A percentile compares a stretch with the other conserved stretches of the same genome.
These are phyloP conservation scores for Chytriomyces sp. DNA, from an alignment of 192 early-diverging fungal genomes.

Conservation along the genomic window DNA sequence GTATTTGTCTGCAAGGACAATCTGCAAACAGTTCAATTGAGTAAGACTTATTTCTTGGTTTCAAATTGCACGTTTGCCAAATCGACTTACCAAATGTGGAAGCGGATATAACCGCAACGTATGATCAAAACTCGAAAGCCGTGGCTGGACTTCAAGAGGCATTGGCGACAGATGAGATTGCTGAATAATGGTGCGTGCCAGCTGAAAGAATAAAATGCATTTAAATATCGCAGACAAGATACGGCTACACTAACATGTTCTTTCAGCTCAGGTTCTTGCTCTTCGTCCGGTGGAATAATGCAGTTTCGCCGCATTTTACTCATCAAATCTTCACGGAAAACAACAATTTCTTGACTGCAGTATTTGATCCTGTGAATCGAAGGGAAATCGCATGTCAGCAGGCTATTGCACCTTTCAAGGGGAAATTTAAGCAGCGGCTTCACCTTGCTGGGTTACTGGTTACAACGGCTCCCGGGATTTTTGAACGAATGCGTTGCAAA, in stretches of 20 bases:
- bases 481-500: conserved; percentile 61
- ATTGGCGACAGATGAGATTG: conserved; percentile 86
- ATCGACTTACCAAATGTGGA: conserved; percentile 74
- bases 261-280: conserved; percentile 35
- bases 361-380: conserved; percentile 72
- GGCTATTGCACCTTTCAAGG: neutral
- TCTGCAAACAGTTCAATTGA: conserved; percentile 39
- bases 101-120: conserved; percentile 85
- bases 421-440: neutral
- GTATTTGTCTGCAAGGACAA: conserved; percentile 85
- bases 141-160: conserved; percentile 74
- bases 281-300: conserved; percentile 63
- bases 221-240: conserved; percentile 17
- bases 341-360: conserved; percentile 87
- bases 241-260: conserved; percentile 32
- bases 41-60: no score
- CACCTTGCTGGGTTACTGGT: conserved; percentile 85
- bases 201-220: conserved; percentile 44
- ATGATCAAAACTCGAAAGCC: conserved; percentile 83
- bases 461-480: conserved; percentile 69
- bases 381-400: neutral
- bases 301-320: conserved; percentile 77
- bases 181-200: conserved; percentile 82
- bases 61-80: no score
- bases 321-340: conserved; percentile 86